Evolutionary conservation across 306 rosid genomes (phyloP).

Genomic region (Echinosophora koreensis): DNA sequence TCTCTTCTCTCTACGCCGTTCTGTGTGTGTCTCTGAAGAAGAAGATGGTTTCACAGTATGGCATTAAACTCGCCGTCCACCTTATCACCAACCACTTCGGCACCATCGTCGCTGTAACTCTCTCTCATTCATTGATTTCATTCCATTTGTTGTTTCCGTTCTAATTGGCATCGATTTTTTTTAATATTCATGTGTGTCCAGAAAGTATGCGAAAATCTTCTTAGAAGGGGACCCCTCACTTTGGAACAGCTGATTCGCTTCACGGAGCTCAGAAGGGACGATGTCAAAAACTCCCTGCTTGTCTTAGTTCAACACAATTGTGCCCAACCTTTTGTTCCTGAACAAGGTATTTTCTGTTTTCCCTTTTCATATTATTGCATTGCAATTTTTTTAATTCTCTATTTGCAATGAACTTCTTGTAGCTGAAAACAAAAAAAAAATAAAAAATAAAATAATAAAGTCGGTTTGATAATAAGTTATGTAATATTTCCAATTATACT

Average conservation of each 20-base stretch:
- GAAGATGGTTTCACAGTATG: slow-evolving; percentile 62
- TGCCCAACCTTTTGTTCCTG: slow-evolving; percentile 65
- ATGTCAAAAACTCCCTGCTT: slow-evolving; percentile 81
- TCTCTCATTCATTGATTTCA: neutral
- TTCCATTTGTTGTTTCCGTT: neutral
- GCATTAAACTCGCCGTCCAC: slow-evolving; percentile 75
- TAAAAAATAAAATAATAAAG: too few species aligned
- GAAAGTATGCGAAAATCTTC: slow-evolving; percentile 83
- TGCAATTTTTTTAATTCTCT: neutral
- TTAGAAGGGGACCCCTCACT: slow-evolving; percentile 64
- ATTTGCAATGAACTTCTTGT: neutral
- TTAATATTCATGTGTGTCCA: slow-evolving; percentile 38
- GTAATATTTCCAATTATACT: slow-evolving; percentile 14
- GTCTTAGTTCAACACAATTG: slow-evolving; percentile 92
- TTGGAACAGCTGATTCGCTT: slow-evolving; percentile 55
- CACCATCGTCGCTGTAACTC: slow-evolving; percentile 72
- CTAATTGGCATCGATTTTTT: neutral
- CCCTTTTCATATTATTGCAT: neutral
- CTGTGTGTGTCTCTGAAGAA: neutral
- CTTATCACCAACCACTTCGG: slow-evolving; percentile 87
- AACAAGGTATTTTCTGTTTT: slow-evolving; percentile 33
- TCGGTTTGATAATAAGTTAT: neutral
- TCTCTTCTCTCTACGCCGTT: slow-evolving; percentile 1
- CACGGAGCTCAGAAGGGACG: slow-evolving; percentile 71
- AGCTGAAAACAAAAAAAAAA: too few species aligned